These are phyloP conservation scores for Teunomyces tritomae DNA, from an alignment of 805 yeast species.

Conservation along the genomic window DNA sequence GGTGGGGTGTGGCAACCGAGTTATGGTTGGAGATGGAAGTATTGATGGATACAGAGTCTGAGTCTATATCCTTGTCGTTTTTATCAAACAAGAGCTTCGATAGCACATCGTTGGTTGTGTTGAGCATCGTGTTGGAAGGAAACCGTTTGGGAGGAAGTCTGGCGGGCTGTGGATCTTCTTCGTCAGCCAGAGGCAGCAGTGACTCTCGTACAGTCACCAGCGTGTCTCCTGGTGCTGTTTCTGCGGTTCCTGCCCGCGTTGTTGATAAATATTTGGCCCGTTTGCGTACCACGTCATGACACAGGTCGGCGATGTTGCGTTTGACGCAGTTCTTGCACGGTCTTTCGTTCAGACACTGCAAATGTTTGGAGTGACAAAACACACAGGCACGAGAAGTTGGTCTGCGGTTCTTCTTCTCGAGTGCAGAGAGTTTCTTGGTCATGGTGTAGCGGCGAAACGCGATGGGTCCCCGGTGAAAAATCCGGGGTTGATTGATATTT, in stretches of 20 bases:
- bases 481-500: slow-evolving; percentile 1
- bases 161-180: not conserved
- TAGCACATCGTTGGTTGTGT: slow-evolving; percentile 15
- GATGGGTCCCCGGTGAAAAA: not conserved
- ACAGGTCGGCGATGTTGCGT: slow-evolving; percentile 52
- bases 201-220: not conserved
- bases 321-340: slow-evolving; percentile 74
- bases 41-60: slow-evolving; percentile 13
- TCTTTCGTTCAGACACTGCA: slow-evolving; percentile 66
- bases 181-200: slow-evolving; percentile 1
- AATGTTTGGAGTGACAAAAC: slow-evolving; percentile 70
- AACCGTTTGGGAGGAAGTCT: not conserved
- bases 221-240: not conserved
- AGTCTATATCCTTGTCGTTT: slow-evolving; percentile 8
- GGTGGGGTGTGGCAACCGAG: slow-evolving; percentile 2
- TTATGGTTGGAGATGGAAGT: not conserved
- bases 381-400: slow-evolving; percentile 70
- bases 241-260: not conserved
- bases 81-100: slow-evolving; percentile 15
- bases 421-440: slow-evolving; percentile 60
- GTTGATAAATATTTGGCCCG: slow-evolving; percentile 38
- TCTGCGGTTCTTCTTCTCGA: slow-evolving; percentile 52
- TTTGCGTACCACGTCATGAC: slow-evolving; percentile 59
- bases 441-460: slow-evolving; percentile 29
- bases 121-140: slow-evolving; percentile 17